Evolutionary conservation across 2,329 filamentous ascomycete genomes (phyloP), one percentile per base, ranked within the genome.

Genomic region (Chaetothyriales sp.): DNA sequence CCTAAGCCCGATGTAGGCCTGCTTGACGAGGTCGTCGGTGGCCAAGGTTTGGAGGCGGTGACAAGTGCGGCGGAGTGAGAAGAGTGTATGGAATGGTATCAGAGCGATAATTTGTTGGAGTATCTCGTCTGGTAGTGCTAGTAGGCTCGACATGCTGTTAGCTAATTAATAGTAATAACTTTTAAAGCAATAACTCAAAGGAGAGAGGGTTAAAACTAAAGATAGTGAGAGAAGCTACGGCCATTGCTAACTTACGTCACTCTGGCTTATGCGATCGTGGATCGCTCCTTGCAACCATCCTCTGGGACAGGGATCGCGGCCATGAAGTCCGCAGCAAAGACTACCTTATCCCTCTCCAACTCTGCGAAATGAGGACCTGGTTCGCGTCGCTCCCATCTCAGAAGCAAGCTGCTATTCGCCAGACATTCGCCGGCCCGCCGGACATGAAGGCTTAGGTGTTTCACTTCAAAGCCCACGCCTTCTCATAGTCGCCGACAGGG

Each of bases 261-360:
- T 25, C 22, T 25, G 3, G 22, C 6, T 3, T 25, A 25, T 25
- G 3, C 22, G 6, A 25, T n/a, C n/a, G n/a, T n/a, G n/a, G n/a
- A n/a, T n/a, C n/a, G n/a, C n/a, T n/a, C n/a, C n/a, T n/a, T n/a
- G n/a, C n/a, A n/a, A n/a, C n/a, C 55, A 76, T 77, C 15, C 75
- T 87, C 13, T 88, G 82, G 81, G 70, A 74, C 57, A 72, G 73
- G 8, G 29, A 47, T 33, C 46, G n/a, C 9, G 73, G 65, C 9
- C 65, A 73, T 51, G 66, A 67, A 20, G 66, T 74, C 6, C 77
- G 77, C 55, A 62, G 70, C 48, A 61, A 67, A 1, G 67, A 67
- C 9, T 74, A 74, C 54, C 73, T 73, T 25, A 61, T 65, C 5
- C 69, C 69, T 8, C 69, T 72, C 29, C 57, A 60, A 10, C 62